These are phyloP conservation scores for Komagataella pastoris DNA, from an alignment of 805 yeast genomes.

Conservation along the genomic window DNA sequence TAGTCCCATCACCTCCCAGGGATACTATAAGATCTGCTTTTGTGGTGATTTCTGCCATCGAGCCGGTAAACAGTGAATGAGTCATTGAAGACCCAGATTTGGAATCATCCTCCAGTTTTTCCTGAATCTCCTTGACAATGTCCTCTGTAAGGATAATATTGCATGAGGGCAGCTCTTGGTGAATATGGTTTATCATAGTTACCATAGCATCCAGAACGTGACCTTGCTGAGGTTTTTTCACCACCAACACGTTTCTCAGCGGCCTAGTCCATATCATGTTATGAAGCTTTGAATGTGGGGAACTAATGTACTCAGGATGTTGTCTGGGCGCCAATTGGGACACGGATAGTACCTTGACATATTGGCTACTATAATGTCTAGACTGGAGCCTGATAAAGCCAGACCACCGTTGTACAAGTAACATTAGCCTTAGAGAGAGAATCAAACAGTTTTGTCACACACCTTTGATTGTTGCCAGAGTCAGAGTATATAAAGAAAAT, in stretches of 20 bases:
- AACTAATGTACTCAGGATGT: slow-evolving; percentile 37
- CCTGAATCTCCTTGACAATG: slow-evolving; percentile 52
- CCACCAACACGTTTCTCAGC: slow-evolving; percentile 61
- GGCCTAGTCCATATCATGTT: slow-evolving; percentile 61
- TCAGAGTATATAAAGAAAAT: not conserved
- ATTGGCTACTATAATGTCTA: not conserved
- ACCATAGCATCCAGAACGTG: slow-evolving; percentile 55
- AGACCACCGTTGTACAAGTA: not conserved
- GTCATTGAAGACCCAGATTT: not conserved
- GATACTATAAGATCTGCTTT: slow-evolving; percentile 77
- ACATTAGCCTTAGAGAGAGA: not conserved
- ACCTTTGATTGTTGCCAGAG: not conserved
- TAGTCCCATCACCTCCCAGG: slow-evolving; percentile 95
- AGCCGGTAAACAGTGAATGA: slow-evolving; percentile 44
- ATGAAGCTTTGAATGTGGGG: slow-evolving; percentile 48
- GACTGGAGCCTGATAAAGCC: not conserved
- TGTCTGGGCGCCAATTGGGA: not conserved
- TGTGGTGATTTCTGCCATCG: slow-evolving; percentile 36
- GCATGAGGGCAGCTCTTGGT: slow-evolving; percentile 49
- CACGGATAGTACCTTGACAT: not conserved
- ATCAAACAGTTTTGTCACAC: not conserved
- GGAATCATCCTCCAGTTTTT: slow-evolving; percentile 7
- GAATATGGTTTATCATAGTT: slow-evolving; percentile 47
- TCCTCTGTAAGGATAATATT: slow-evolving; percentile 70
- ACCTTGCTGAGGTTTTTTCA: slow-evolving; percentile 74